phyloP scores from a whole-genome alignment of 164 flowering plant genomes.

The Nymphaea thermarum region DNA sequence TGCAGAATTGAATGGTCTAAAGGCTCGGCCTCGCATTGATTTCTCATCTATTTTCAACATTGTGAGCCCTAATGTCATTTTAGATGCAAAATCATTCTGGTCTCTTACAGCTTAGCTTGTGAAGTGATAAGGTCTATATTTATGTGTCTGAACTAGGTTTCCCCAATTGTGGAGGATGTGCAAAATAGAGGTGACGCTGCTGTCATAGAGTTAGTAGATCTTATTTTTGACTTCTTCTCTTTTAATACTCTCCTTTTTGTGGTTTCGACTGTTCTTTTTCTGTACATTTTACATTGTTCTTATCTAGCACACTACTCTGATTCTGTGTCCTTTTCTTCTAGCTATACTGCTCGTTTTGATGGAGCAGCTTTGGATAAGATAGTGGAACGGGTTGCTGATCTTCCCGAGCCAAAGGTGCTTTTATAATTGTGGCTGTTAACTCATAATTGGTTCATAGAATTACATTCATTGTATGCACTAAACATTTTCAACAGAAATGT shows the following conservation, averaged over 20 bases:
- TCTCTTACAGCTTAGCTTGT: too few species aligned
- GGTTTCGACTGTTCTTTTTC: not conserved
- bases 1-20: conserved; percentile 48
- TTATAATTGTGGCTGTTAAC: not conserved
- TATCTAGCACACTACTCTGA: not conserved
- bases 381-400: conserved; percentile 53
- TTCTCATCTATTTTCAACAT: conserved; percentile 70
- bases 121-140: too few species aligned
- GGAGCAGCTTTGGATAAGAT: conserved; percentile 55
- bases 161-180: conserved; percentile 90
- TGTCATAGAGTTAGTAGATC: conserved; percentile 65
- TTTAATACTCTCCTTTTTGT: not conserved
- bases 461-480: not conserved
- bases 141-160: conserved; percentile 32
- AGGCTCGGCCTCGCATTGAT: conserved; percentile 89
- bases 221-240: conserved; percentile 4
- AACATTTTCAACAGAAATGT: too few species aligned
- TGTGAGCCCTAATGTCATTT: conserved; percentile 24
- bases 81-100: too few species aligned
- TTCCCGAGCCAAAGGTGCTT: conserved; percentile 78
- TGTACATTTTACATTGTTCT: not conserved
- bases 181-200: conserved; percentile 83
- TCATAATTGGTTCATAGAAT: not conserved
- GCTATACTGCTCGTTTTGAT: conserved; percentile 81
- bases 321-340: conserved; percentile 13